Base-by-base conservation (phyloP, 805 yeast genomes). In the Pichia kluyveri region DNA sequence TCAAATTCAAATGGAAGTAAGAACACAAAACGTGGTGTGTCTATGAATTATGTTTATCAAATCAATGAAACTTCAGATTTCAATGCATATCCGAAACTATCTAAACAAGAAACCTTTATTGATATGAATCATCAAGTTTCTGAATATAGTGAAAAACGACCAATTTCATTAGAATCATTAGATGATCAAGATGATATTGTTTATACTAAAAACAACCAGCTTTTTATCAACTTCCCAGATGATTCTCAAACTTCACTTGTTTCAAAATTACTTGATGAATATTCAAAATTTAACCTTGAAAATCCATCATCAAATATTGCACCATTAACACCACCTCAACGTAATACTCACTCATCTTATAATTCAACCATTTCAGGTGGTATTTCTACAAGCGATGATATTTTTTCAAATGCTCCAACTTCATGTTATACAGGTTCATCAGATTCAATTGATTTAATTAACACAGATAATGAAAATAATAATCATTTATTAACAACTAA, bases 241-340 rank as follows among this genome's bases (percentile, higher is more conserved):
- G 43, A 38, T 5, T 47, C 50, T n/a, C 12, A 14, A 7, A 23
- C 18, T 5, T 47, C 50, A 14, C 18, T 47, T 5, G 46, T 47
- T 10, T 40, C 46, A 1, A 32, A 42, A 39, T 32, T 47, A 28
- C 28, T 47, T 3, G 27, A 41, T 26, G 18, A 46, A 1, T 47
- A 47, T 23, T 47, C 50, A 1, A n/a, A 32, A 15, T 27, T 47
- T 15, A 36, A 42, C 18, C 3, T 32, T 15, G 43, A 43, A 12
- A 27, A 43, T 23, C 1, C 4, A 4, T 15, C 38, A 11, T 5
- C 31, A n/a, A 1, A 7, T 14, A 17, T 12, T 7, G 5, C 37
- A 12, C 15, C 30, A 15, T 2, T 26, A 12, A 32, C 18, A 1
- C 23, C 12, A 5, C 34, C 2, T 1, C 28, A 27, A 10, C 23